These are phyloP conservation scores for Populus hybrid DNA, from an alignment of 441 rosid genomes.

Conservation along the genomic window DNA sequence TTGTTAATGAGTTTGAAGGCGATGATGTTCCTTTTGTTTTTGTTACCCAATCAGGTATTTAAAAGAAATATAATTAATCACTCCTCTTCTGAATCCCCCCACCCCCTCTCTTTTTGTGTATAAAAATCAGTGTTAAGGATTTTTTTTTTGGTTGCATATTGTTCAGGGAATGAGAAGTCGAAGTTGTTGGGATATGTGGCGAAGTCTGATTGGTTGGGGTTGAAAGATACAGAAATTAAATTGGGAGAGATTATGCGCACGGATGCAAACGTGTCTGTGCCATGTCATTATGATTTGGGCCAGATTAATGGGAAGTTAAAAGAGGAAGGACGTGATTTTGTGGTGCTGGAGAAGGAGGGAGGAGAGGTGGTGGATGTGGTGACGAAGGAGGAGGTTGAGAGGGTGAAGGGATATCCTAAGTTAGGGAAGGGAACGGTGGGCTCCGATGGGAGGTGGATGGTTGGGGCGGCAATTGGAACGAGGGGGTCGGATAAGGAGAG, in stretches of 20 bases:
- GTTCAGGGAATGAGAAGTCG: constrained; percentile 44
- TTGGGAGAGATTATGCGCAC: constrained; percentile 53
- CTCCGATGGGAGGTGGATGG: constrained; percentile 75
- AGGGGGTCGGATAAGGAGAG: constrained; percentile 82
- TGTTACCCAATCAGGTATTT: constrained; percentile 45
- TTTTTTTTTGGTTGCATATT: background rate
- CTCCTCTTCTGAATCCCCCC: background rate
- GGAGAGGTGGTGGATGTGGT: constrained; percentile 67
- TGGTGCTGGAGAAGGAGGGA: constrained; percentile 48
- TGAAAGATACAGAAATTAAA: constrained; percentile 44
- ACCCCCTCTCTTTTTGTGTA: no score
- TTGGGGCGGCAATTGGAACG: constrained; percentile 85
- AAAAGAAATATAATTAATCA: background rate
- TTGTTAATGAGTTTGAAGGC: constrained; percentile 41
- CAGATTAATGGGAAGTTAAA: constrained; percentile 44
- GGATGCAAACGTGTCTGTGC: constrained; percentile 36
- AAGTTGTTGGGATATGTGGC: constrained; percentile 58
- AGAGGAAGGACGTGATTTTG: constrained; percentile 48
- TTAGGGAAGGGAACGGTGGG: constrained; percentile 64
- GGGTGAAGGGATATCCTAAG: constrained; percentile 66
- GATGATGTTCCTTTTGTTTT: constrained; percentile 33
- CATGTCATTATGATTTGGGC: constrained; percentile 55
- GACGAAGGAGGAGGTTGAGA: constrained; percentile 64
- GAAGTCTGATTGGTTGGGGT: constrained; percentile 47
- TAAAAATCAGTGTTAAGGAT: no score